Conservation (phyloP, 2,329 filamentous ascomycete genomes). For the Botrytis fragariae region DNA sequence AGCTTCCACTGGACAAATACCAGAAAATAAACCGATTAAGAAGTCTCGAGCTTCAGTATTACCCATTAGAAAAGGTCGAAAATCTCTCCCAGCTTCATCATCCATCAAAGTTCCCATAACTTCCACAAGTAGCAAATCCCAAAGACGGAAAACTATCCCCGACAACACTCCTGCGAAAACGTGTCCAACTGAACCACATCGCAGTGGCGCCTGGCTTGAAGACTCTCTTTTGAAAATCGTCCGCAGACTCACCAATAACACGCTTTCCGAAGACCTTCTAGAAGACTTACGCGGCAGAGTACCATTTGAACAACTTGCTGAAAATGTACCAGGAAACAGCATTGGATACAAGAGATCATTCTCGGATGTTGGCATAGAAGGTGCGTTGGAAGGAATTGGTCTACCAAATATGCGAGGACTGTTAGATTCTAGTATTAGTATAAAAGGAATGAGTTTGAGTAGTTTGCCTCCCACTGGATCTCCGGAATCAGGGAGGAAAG, state of each 20-base stretch:
- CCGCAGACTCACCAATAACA: constrained; percentile 1
- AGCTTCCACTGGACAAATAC: constrained; percentile 19
- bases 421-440: constrained; percentile 8
- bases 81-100: constrained; percentile 11
- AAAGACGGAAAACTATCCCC: not conserved
- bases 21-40: not conserved
- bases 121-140: not conserved
- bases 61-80: constrained; percentile 1
- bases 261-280: not conserved
- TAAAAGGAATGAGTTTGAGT: constrained; percentile 14
- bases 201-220: constrained; percentile 9
- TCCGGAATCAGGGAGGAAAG: constrained; percentile 7
- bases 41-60: not conserved
- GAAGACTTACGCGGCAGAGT: constrained; percentile 11
- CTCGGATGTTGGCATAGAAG: not conserved
- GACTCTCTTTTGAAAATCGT: not conserved
- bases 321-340: constrained; percentile 9
- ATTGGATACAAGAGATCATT: constrained; percentile 20
- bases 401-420: constrained; percentile 9
- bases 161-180: not conserved
- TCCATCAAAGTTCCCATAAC: not conserved
- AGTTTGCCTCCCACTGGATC: constrained; percentile 13
- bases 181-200: not conserved
- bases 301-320: constrained; percentile 6
- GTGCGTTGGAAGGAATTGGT: not conserved